Evolutionary conservation across 2,329 filamentous ascomycete species (phyloP).

Genomic region (Aureobasidium vineae): DNA sequence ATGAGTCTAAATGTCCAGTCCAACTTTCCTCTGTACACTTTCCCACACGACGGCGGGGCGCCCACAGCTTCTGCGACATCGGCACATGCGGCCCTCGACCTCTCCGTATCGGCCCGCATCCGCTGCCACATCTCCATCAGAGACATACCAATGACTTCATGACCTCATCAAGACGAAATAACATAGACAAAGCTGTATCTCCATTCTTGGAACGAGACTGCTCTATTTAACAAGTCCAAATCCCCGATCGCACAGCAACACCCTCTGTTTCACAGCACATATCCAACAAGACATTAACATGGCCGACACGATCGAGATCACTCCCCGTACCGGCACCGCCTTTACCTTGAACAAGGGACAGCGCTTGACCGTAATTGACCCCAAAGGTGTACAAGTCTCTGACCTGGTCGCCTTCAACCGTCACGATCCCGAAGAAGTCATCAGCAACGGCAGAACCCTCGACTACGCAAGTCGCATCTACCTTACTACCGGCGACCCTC

Average conservation of each 20-base stretch:
- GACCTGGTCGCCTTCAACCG: constrained; percentile 31
- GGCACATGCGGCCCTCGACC: neutral
- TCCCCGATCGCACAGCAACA: neutral
- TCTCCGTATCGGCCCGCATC: constrained; percentile 14
- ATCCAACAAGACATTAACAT: neutral
- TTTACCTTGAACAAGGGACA: constrained; percentile 31
- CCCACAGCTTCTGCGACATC: constrained; percentile 19
- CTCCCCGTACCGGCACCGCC: constrained; percentile 29
- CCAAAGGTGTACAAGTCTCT: constrained; percentile 31
- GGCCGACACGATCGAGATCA: constrained; percentile 25
- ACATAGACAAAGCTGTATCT: neutral
- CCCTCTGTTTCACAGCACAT: neutral
- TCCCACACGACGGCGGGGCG: constrained; percentile 12
- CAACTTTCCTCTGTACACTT: constrained; percentile 17
- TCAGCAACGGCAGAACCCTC: constrained; percentile 32
- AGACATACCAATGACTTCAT: neutral
- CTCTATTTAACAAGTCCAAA: neutral
- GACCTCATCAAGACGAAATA: neutral
- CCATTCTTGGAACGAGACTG: neutral
- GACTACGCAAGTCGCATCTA: constrained; percentile 32
- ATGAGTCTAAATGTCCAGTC: neutral
- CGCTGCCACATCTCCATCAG: neutral
- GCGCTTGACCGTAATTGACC: constrained; percentile 31
- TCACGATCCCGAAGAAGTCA: constrained; percentile 29
- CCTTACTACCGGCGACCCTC: constrained; percentile 30